These are phyloP conservation scores for Luffa acutangula DNA, from an alignment of 306 rosid species.

Conservation along the genomic window DNA sequence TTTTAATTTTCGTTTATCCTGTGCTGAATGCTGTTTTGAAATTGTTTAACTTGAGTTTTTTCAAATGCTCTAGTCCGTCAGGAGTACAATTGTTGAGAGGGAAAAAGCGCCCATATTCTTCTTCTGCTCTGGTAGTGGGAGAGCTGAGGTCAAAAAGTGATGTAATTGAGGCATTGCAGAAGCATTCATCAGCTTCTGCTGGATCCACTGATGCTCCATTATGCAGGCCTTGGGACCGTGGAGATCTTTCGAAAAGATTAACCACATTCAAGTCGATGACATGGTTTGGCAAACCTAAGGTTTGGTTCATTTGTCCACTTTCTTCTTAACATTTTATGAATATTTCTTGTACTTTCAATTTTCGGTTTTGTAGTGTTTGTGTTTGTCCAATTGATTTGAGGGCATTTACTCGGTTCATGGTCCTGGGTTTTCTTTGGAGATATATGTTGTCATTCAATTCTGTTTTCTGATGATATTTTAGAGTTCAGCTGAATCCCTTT, in stretches of 20 bases:
- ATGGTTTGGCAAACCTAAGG: slow-evolving; percentile 97
- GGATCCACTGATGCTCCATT: slow-evolving; percentile 22
- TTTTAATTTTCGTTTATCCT: not conserved
- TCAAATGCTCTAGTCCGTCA: slow-evolving; percentile 27
- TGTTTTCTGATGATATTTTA: not conserved
- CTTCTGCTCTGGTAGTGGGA: slow-evolving; percentile 33
- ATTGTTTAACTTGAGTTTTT: slow-evolving; percentile 4
- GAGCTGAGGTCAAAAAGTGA: slow-evolving; percentile 34
- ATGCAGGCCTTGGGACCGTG: slow-evolving; percentile 93
- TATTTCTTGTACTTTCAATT: not conserved
- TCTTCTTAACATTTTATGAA: not conserved
- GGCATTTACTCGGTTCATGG: not conserved
- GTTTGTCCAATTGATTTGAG: not conserved
- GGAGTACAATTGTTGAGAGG: slow-evolving; percentile 37
- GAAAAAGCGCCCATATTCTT: slow-evolving; percentile 44
- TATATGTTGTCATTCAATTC: not conserved
- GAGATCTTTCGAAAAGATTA: slow-evolving; percentile 65
- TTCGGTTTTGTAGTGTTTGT: not conserved
- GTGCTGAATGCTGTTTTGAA: not conserved
- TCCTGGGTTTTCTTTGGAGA: not conserved
- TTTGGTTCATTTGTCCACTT: slow-evolving; percentile 13
- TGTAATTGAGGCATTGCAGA: slow-evolving; percentile 22
- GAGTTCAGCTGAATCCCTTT: not conserved
- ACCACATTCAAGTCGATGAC: slow-evolving; percentile 89
- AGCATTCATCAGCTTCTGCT: slow-evolving; percentile 23